A percentile compares a stretch with the other conserved stretches of the same genome.
These are phyloP conservation scores for Priceomyces medius DNA, from an alignment of 805 yeast species.

Conservation along the genomic window DNA sequence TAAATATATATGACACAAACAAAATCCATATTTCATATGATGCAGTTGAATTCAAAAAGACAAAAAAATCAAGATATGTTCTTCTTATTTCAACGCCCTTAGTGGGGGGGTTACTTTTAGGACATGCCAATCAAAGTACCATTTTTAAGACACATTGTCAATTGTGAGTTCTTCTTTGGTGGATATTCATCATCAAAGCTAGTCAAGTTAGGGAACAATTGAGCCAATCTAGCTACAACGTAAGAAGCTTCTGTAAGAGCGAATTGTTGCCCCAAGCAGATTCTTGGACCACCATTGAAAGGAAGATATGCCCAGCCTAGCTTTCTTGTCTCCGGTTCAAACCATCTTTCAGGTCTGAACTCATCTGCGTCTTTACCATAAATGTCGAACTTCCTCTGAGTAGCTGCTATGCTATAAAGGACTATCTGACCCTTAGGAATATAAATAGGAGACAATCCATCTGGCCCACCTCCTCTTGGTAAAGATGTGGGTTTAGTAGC, in stretches of 20 bases:
- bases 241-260: slow-evolving; percentile 39
- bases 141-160: slow-evolving; percentile 27
- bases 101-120: too few species aligned
- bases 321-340: slow-evolving; percentile 20
- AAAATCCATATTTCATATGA: too few species aligned
- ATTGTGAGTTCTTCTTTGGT: slow-evolving; percentile 26
- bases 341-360: slow-evolving; percentile 37
- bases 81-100: too few species aligned
- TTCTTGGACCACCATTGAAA: slow-evolving; percentile 39
- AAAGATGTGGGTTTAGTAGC: slow-evolving; percentile 46
- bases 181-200: slow-evolving; percentile 20
- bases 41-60: too few species aligned
- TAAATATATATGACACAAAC: too few species aligned
- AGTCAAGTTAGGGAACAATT: slow-evolving; percentile 27
- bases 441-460: slow-evolving; percentile 38
- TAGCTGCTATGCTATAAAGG: slow-evolving; percentile 37
- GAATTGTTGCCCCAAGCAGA: slow-evolving; percentile 40
- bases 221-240: slow-evolving; percentile 27
- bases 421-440: slow-evolving; percentile 45
- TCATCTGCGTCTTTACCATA: slow-evolving; percentile 30
- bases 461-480: slow-evolving; percentile 51
- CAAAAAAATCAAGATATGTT: too few species aligned
- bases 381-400: slow-evolving; percentile 38
- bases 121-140: slow-evolving; percentile 16
- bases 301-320: slow-evolving; percentile 38